These are phyloP conservation scores for Leccinum olivaceopallidum DNA, from an alignment of 768 basidiomycete genomes.

Conservation along the genomic window DNA sequence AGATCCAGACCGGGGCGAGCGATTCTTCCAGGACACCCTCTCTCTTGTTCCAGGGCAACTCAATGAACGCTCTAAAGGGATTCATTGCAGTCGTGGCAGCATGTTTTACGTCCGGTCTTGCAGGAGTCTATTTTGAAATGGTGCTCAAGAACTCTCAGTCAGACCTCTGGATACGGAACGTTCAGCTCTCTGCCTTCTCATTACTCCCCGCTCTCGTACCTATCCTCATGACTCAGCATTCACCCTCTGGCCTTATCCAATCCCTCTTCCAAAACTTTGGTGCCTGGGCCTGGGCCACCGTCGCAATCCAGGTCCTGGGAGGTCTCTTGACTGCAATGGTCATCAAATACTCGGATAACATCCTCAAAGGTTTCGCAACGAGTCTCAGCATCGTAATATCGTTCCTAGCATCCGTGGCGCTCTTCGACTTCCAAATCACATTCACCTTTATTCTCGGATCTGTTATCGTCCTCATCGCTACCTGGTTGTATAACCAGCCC, in stretches of 20 bases:
- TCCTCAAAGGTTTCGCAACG: slow-evolving; percentile 93
- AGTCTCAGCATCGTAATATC: slow-evolving; percentile 92
- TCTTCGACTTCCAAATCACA: slow-evolving; percentile 89
- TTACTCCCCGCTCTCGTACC: slow-evolving; percentile 86
- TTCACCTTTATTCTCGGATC: slow-evolving; percentile 85
- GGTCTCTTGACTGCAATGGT: slow-evolving; percentile 91
- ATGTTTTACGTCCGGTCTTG: slow-evolving; percentile 94
- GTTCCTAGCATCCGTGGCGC: slow-evolving; percentile 86
- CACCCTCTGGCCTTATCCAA: slow-evolving; percentile 41
- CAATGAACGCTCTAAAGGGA: slow-evolving; percentile 82
- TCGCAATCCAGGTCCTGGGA: slow-evolving; percentile 86
- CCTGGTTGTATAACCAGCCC: slow-evolving; percentile 89
- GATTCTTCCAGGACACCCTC: slow-evolving; percentile 29
- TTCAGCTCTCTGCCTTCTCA: slow-evolving; percentile 93
- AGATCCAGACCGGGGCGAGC: slow-evolving; percentile 59
- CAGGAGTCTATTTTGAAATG: slow-evolving; percentile 99
- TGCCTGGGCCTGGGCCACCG: slow-evolving; percentile 89
- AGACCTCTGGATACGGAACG: slow-evolving; percentile 96
- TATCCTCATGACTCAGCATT: slow-evolving; percentile 56
- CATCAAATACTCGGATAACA: slow-evolving; percentile 93
- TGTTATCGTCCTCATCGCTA: slow-evolving; percentile 79
- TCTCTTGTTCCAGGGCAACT: slow-evolving; percentile 40
- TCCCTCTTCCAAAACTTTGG: slow-evolving; percentile 85
- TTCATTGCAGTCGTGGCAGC: slow-evolving; percentile 89
- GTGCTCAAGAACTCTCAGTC: slow-evolving; percentile 87